These are phyloP conservation scores for Aspergillus caelatus DNA, from an alignment of 2,329 filamentous ascomycete genomes.

Conservation along the genomic window DNA sequence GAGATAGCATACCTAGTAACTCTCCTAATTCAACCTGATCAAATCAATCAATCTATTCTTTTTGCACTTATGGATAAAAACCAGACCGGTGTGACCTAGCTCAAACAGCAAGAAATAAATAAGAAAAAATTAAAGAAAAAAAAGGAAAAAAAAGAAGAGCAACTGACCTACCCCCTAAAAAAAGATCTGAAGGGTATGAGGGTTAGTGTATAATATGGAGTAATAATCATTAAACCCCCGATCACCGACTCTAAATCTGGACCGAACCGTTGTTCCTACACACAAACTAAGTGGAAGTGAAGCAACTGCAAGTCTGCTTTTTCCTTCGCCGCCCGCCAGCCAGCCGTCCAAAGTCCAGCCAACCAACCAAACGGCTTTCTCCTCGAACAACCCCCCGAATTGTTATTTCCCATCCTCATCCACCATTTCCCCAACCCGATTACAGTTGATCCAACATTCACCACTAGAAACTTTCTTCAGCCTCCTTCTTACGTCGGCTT, in stretches of 20 bases:
- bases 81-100: neutral
- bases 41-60: neutral
- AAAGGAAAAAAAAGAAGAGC: neutral
- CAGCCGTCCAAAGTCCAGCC: slow-evolving; percentile 3
- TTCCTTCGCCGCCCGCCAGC: slow-evolving; percentile 3
- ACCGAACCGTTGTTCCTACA: slow-evolving; percentile 11
- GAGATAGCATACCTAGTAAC: neutral
- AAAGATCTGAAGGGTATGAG: neutral
- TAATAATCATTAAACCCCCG: slow-evolving; percentile 1
- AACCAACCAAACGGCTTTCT: slow-evolving; percentile 7
- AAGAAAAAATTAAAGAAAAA: neutral
- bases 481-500: neutral
- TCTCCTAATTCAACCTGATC: neutral
- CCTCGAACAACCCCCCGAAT: slow-evolving; percentile 3
- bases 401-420: slow-evolving; percentile 7
- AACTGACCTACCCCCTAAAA: slow-evolving; percentile 1
- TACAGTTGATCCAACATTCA: slow-evolving; percentile 11
- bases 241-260: slow-evolving; percentile 6
- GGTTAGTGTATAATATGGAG: slow-evolving; percentile 4
- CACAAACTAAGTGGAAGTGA: neutral
- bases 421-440: slow-evolving; percentile 4
- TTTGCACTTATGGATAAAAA: neutral
- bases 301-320: slow-evolving; percentile 6
- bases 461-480: slow-evolving; percentile 8
- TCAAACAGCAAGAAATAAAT: neutral